Conservation (phyloP, 768 basidiomycete species). For the Pleurotus platypus region DNA sequence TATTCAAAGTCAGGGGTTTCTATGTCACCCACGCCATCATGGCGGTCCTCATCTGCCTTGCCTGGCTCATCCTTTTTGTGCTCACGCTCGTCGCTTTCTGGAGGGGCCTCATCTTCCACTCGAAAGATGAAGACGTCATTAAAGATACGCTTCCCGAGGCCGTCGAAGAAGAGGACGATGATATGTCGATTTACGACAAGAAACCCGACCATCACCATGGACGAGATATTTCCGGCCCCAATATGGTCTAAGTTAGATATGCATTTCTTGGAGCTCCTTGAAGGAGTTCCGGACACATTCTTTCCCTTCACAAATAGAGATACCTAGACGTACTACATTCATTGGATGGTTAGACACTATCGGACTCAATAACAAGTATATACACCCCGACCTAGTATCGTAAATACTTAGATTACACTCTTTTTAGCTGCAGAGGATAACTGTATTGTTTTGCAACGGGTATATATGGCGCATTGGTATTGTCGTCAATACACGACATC, state of each 20-base stretch:
- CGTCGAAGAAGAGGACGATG: background rate
- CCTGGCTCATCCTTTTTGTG: constrained; percentile 37
- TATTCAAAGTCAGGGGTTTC: constrained; percentile 37
- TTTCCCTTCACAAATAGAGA: too few relatives aligned
- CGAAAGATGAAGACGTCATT: constrained; percentile 38
- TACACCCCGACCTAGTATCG: too few relatives aligned
- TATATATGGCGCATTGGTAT: too few relatives aligned
- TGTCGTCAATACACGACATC: too few relatives aligned
- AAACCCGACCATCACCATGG: background rate
- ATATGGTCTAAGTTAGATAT: background rate
- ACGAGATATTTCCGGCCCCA: background rate
- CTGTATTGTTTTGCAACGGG: too few relatives aligned
- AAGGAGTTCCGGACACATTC: too few relatives aligned
- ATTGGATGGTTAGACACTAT: background rate
- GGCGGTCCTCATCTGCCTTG: constrained; percentile 33
- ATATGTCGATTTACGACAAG: constrained; percentile 2
- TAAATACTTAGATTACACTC: too few relatives aligned
- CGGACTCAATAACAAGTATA: background rate
- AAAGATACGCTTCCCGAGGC: constrained; percentile 22
- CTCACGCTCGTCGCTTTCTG: constrained; percentile 38
- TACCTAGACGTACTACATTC: background rate
- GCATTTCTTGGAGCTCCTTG: too few relatives aligned
- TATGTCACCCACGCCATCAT: constrained; percentile 35
- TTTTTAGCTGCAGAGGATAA: too few relatives aligned
- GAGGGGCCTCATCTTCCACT: constrained; percentile 40